A percentile compares a stretch with the other conserved stretches of the same genome.
These are phyloP conservation scores for Cryptococcus deneoformans DNA, from an alignment of 1,284 basidiomycete genomes.

Conservation along the genomic window DNA sequence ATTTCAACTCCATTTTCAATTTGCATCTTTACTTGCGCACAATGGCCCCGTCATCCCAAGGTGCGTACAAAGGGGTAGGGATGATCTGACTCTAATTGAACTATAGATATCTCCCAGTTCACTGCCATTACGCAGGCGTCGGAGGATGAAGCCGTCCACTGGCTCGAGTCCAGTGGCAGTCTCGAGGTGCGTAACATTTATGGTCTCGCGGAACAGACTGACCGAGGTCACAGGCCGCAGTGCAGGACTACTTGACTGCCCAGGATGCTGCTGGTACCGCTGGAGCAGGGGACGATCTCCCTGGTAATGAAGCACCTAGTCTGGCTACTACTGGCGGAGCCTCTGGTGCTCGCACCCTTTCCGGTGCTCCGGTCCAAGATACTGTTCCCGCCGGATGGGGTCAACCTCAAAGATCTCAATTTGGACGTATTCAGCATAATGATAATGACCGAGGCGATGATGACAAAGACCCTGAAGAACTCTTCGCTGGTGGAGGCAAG, in stretches of 20 bases:
- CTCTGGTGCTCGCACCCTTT: slow-evolving; percentile 27
- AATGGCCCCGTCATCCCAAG: slow-evolving; percentile 10
- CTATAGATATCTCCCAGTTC: slow-evolving; percentile 45
- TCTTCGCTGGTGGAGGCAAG: slow-evolving; percentile 73
- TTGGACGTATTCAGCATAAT: slow-evolving; percentile 25
- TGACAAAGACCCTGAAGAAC: slow-evolving; percentile 41
- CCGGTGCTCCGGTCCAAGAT: slow-evolving; percentile 26
- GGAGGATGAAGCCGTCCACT: slow-evolving; percentile 38
- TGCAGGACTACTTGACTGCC: slow-evolving; percentile 46
- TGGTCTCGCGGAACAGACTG: not conserved
- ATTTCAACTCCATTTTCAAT: not conserved
- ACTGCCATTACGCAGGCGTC: slow-evolving; percentile 45
- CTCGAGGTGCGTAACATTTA: slow-evolving; percentile 26
- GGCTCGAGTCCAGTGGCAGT: slow-evolving; percentile 39
- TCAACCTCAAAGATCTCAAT: slow-evolving; percentile 17
- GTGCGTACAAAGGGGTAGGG: slow-evolving; percentile 12
- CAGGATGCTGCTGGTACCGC: slow-evolving; percentile 21
- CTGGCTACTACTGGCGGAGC: not conserved
- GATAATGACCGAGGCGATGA: slow-evolving; percentile 29
- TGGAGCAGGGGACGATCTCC: not conserved
- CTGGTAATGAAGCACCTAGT: not conserved
- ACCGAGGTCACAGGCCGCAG: slow-evolving; percentile 30
- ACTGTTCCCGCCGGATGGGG: slow-evolving; percentile 44
- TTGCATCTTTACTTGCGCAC: too few species aligned
- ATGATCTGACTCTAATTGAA: not conserved